Evolutionary conservation across 2,329 filamentous ascomycete genomes (phyloP).

Genomic region (Ophiobolus disseminans): DNA sequence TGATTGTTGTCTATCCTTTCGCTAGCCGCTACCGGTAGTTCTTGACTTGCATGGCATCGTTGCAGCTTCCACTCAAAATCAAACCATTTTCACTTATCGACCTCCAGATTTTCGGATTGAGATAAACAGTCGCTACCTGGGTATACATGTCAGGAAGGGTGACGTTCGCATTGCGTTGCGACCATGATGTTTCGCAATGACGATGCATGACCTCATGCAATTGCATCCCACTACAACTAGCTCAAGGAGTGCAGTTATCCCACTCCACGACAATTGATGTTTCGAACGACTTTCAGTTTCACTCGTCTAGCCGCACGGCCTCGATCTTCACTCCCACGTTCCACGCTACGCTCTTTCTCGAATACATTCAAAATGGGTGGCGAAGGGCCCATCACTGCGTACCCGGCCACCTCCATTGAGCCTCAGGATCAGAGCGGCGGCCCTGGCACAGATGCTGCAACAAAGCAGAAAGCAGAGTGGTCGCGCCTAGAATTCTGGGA

Average conservation of each 20-base stretch:
- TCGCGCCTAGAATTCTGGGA: constrained; percentile 30
- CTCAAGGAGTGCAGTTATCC: not conserved
- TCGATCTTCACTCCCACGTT: not conserved
- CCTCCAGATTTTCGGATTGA: no score
- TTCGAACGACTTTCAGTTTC: not conserved
- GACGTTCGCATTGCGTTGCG: not conserved
- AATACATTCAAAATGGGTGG: constrained; percentile 19
- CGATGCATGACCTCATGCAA: not conserved
- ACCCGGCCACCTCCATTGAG: constrained; percentile 25
- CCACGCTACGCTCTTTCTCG: not conserved
- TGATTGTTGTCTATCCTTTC: no score
- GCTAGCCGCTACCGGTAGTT: no score
- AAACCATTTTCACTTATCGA: no score
- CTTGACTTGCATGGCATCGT: no score
- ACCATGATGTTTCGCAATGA: not conserved
- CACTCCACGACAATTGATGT: not conserved
- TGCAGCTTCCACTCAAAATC: no score
- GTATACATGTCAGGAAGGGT: no score
- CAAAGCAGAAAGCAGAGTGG: constrained; percentile 26
- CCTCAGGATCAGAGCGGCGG: constrained; percentile 25
- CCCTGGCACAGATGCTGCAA: constrained; percentile 23
- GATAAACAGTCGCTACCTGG: no score
- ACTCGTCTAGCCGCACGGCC: not conserved
- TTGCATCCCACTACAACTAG: not conserved
- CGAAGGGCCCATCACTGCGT: constrained; percentile 23